These are phyloP conservation scores for Calonectria hawksworthii DNA, from an alignment of 2,329 filamentous ascomycete species.

Conservation along the genomic window DNA sequence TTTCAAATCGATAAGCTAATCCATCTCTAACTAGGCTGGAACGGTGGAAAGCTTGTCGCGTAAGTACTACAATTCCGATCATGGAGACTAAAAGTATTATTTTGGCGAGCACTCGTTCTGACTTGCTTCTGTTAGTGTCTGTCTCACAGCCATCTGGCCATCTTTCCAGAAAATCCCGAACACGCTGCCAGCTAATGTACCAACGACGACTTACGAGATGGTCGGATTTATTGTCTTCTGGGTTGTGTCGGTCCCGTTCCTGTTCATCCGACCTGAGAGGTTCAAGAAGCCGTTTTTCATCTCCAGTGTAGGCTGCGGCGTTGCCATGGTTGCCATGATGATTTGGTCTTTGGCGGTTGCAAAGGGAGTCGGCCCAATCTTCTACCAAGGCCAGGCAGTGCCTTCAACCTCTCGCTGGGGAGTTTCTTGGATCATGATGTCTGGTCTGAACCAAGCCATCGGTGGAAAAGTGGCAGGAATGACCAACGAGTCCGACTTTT, in stretches of 20 bases:
- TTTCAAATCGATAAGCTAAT: not conserved
- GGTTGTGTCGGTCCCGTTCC: slow-evolving; percentile 61
- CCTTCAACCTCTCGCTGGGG: slow-evolving; percentile 34
- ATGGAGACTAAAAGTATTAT: not conserved
- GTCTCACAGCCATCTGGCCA: slow-evolving; percentile 4
- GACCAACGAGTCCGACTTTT: slow-evolving; percentile 49
- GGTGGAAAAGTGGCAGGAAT: slow-evolving; percentile 47
- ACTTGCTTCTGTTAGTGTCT: not conserved
- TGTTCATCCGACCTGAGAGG: slow-evolving; percentile 63
- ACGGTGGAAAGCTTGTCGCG: slow-evolving; percentile 7
- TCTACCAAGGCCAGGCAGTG: slow-evolving; percentile 46
- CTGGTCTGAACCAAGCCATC: slow-evolving; percentile 45
- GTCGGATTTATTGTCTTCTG: slow-evolving; percentile 60
- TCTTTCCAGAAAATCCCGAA: slow-evolving; percentile 3
- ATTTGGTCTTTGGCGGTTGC: slow-evolving; percentile 61
- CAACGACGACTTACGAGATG: slow-evolving; percentile 57
- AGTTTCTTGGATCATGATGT: slow-evolving; percentile 45
- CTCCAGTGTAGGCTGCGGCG: slow-evolving; percentile 57
- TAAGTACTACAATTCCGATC: not conserved
- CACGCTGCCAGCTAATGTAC: slow-evolving; percentile 56
- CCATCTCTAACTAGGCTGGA: not conserved
- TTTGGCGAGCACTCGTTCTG: not conserved
- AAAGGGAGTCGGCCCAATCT: slow-evolving; percentile 59
- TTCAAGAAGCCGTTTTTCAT: slow-evolving; percentile 62
- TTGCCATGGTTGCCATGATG: slow-evolving; percentile 63